Evolutionary conservation across 2,329 filamentous ascomycete genomes (phyloP).

Genomic region (Exophiala spinifera): DNA sequence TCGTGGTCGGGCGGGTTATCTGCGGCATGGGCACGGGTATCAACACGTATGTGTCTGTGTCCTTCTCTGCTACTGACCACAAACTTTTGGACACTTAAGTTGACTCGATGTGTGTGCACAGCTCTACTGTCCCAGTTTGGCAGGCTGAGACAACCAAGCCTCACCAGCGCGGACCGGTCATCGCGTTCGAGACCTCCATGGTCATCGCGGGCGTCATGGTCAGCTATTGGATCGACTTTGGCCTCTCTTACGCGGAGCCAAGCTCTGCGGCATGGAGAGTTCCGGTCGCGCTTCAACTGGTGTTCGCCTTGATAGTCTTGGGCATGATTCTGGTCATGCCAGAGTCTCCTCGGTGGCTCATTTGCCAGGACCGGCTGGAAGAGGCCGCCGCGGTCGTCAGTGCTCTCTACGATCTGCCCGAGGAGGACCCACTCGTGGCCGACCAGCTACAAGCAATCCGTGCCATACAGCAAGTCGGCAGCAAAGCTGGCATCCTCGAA

Average conservation of each 20-base stretch:
- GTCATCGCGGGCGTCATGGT: slow-evolving; percentile 50
- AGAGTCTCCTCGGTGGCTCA: slow-evolving; percentile 58
- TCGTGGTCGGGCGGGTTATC: slow-evolving; percentile 22
- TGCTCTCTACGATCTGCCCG: slow-evolving; percentile 46
- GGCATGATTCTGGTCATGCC: slow-evolving; percentile 50
- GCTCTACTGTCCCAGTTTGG: slow-evolving; percentile 37
- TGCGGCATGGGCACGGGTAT: slow-evolving; percentile 34
- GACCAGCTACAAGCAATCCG: not conserved
- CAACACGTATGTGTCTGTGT: slow-evolving; percentile 17
- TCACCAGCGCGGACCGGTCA: slow-evolving; percentile 49
- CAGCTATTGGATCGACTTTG: slow-evolving; percentile 51
- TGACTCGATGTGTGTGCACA: too few species aligned
- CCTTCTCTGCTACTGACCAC: too few species aligned
- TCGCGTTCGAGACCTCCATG: slow-evolving; percentile 53
- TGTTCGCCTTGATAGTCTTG: slow-evolving; percentile 53
- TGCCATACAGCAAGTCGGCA: not conserved
- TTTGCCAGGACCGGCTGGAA: slow-evolving; percentile 54
- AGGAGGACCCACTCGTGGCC: slow-evolving; percentile 43
- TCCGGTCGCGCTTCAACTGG: slow-evolving; percentile 56
- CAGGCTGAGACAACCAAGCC: slow-evolving; percentile 43
- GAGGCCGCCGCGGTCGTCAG: slow-evolving; percentile 48
- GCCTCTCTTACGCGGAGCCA: slow-evolving; percentile 51
- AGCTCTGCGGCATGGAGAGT: slow-evolving; percentile 52
- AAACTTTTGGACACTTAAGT: too few species aligned
- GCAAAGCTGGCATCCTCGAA: slow-evolving; percentile 36